Evolutionary conservation across 805 yeast species (phyloP).

Genomic region (Saccharomyces eubayanus): DNA sequence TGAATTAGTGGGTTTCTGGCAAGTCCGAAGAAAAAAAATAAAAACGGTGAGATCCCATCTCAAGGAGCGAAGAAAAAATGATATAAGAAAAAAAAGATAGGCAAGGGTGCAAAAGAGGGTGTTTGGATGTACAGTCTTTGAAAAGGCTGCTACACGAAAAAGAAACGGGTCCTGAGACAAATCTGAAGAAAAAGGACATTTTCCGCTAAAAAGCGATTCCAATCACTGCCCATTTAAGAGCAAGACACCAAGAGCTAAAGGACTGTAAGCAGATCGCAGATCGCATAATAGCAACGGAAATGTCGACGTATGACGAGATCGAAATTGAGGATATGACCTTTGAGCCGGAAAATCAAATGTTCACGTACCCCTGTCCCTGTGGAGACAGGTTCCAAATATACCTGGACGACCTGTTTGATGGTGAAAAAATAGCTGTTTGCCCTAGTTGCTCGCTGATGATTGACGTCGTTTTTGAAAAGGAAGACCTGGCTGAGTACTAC

Average conservation of each 20-base stretch:
- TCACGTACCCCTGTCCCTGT: slow-evolving; percentile 96
- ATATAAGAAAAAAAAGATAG: neutral
- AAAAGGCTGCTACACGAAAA: neutral
- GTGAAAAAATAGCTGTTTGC: slow-evolving; percentile 91
- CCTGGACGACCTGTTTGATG: slow-evolving; percentile 79
- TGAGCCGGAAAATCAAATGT: slow-evolving; percentile 71
- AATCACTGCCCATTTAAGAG: neutral
- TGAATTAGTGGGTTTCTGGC: neutral
- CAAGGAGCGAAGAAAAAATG: neutral
- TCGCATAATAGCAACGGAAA: slow-evolving; percentile 15
- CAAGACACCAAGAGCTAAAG: neutral
- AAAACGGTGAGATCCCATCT: neutral
- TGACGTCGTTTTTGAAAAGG: slow-evolving; percentile 75
- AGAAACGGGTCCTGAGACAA: neutral
- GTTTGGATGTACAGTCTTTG: neutral
- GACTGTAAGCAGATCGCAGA: neutral
- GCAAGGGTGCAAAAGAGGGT: neutral
- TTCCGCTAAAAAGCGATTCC: neutral
- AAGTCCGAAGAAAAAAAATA: neutral
- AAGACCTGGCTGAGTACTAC: slow-evolving; percentile 37
- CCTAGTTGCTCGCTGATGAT: slow-evolving; percentile 94
- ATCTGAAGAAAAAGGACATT: neutral
- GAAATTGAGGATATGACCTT: slow-evolving; percentile 96
- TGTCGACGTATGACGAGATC: slow-evolving; percentile 81
- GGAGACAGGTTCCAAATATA: slow-evolving; percentile 89